Base-by-base conservation (phyloP, 345 rosid species). In the Erysimum cheiranthoides region DNA sequence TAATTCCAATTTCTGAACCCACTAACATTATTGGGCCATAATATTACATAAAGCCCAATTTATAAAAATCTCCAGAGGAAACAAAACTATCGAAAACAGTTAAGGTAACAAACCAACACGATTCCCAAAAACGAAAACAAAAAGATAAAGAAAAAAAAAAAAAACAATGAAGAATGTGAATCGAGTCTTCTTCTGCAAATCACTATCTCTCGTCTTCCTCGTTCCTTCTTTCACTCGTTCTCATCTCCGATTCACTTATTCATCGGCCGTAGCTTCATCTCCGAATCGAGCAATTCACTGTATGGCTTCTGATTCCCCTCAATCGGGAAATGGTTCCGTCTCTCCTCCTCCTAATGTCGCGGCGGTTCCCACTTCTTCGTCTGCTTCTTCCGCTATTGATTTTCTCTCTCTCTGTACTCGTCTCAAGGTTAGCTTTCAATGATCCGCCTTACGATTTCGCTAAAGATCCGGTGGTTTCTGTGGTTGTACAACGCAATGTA, bases 341-440 rank as follows among this genome's bases (percentile, higher is more conserved):
- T 74, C 76, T 65, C 70, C 80, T 62, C 25, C 73, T 42, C 49
- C 80, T 16, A 66, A 18, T 51, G 73, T 66, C 76, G 74, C 43
- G 17, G 36, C 78, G 4, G 34, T 80, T 62, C 49, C 82, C 38
- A 45, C 84, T 35, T 76, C 84, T 40, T 57, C 21, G 8, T 57
- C 92, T 16, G 79, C 86, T 70, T 77, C 90, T 10, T 89, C 97
- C 28, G 96, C 89, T 6, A 80, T 94, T 27, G 98, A 94, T 76
- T 92, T 94, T 57, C 97, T 94, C 81, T 79, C 97, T n/a, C 88
- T 92, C 34, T 90, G 97, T 61, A 88, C 92, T 83, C 88, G 88
- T 61, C 97, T 94, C 69, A 94, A 94, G 90, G 98, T 91, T 53
- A 32, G 1, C 2, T 63, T 36, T 5, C 3, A 16, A 21, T 8